Conservation (phyloP, 1,284 basidiomycete genomes). For the Papiliotrema terrestris region DNA sequence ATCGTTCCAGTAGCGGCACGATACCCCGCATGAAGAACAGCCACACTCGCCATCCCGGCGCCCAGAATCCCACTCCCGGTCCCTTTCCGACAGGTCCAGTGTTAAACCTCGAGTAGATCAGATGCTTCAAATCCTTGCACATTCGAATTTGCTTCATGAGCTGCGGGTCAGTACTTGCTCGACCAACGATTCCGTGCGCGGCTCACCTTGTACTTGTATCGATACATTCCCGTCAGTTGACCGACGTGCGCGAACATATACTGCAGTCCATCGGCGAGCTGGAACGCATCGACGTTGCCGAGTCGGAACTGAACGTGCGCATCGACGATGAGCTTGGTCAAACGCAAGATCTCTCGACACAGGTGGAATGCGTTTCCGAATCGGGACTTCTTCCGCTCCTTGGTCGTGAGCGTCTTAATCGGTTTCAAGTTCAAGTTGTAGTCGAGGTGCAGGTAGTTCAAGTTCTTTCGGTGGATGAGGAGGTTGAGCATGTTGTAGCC, state of each 20-base stretch:
- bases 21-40: constrained; percentile 99
- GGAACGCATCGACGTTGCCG: constrained; percentile 98
- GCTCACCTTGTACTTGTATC: constrained; percentile 70
- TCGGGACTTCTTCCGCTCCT: constrained; percentile 98
- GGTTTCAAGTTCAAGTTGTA: constrained; percentile 66
- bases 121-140: constrained; percentile 98
- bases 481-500: constrained; percentile 99
- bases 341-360: constrained; percentile 93
- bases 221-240: constrained; percentile 97
- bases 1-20: constrained; percentile 92
- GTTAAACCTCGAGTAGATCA: constrained; percentile 79
- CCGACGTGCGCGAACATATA: constrained; percentile 98
- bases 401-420: constrained; percentile 98
- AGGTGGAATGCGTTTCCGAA: constrained; percentile 98
- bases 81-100: constrained; percentile 99
- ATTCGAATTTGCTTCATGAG: constrained; percentile 99
- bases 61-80: constrained; percentile 99
- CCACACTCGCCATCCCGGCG: constrained; percentile 99
- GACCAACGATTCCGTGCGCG: too few relatives aligned
- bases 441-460: constrained; percentile 72
- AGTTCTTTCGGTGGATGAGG: constrained; percentile 97
- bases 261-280: constrained; percentile 96
- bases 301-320: constrained; percentile 98
- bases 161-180: constrained; percentile 22
- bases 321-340: constrained; percentile 98